phyloP scores from a whole-genome alignment of 805 yeast genomes.

The Saccharomycopsis oosterbeekiorum region DNA sequence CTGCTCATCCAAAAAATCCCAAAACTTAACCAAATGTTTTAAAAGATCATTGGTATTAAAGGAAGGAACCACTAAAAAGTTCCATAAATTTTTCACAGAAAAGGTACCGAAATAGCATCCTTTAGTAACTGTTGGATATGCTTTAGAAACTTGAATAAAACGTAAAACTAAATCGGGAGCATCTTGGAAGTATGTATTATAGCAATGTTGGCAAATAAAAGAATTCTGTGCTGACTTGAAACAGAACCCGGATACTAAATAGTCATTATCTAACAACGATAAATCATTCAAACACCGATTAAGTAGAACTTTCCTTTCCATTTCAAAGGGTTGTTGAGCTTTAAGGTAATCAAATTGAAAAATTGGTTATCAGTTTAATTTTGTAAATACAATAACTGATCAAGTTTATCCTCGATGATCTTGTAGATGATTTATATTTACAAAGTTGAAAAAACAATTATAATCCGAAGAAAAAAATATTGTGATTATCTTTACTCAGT shows the following conservation, averaged over 20 bases:
- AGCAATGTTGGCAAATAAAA: neutral
- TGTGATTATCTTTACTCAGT: too few relatives aligned
- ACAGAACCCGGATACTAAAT: neutral
- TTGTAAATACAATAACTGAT: too few relatives aligned
- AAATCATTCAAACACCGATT: neutral
- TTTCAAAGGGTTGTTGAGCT: too few relatives aligned
- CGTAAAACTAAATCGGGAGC: neutral
- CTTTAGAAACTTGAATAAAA: neutral
- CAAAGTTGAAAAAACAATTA: too few relatives aligned
- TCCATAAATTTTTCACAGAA: neutral
- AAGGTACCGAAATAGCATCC: neutral
- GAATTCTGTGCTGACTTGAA: neutral
- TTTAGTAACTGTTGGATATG: neutral
- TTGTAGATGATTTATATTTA: too few relatives aligned
- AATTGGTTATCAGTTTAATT: too few relatives aligned
- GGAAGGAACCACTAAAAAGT: neutral
- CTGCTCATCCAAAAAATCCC: neutral
- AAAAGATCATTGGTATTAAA: neutral
- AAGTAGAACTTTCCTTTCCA: neutral
- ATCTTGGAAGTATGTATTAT: neutral
- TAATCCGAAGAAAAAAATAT: too few relatives aligned
- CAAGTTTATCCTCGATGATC: too few relatives aligned
- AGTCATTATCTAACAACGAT: neutral
- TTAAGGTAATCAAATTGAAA: neutral
- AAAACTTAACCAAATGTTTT: neutral